Evolutionary conservation across 352 stramenopile genomes (phyloP), one percentile per base, ranked within the genome.

Genomic region (Nothophytophthora sp.): DNA sequence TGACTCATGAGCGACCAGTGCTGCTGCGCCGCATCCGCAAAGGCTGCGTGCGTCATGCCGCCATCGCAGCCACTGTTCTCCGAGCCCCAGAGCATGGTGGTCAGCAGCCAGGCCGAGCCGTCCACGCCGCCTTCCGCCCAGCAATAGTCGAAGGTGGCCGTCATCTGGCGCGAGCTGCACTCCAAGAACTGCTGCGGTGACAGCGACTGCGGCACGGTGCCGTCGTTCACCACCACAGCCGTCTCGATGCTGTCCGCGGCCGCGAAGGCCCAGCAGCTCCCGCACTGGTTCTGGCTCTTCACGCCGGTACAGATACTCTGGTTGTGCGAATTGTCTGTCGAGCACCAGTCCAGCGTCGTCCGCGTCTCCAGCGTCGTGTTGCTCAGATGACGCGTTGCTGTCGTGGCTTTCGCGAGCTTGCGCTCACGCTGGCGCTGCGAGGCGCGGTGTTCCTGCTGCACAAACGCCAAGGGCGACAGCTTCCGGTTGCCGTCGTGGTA

Each of bases 181-280:
- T 83, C 70, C 15, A 94, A 45, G 30, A 94, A 81, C 48, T 94
- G 83, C 59, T 94, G 83, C 27, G 83, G 81, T 8, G 83, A 94
- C 28, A 94, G 55, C 37, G 83, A 69, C 19, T 75, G 51, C 28
- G 83, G 68, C 5, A 60, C 10, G 9, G 63, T 73, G 35, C 72
- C 47, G 12, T 67, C 65, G 41, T 60, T 70, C 3, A 90, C 56
- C 4, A 65, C 73, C 8, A 92, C 83, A 3, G 79, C 81, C 9
- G 76, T 86, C 59, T 94, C 83, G 46, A 94, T 94, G 4, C 62
- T 62, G 58, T 94, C 83, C 24, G 81, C 76, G 0, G 83, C 83
- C 0, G 83, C 83, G 55, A 92, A 94, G 16, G 83, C 79, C 81
- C 83, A 94, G 50, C 83, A 94, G 44, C 76, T 90, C 12, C 83